Conservation (phyloP, 2,329 filamentous ascomycete species). For the Colletotrichum agaves region DNA sequence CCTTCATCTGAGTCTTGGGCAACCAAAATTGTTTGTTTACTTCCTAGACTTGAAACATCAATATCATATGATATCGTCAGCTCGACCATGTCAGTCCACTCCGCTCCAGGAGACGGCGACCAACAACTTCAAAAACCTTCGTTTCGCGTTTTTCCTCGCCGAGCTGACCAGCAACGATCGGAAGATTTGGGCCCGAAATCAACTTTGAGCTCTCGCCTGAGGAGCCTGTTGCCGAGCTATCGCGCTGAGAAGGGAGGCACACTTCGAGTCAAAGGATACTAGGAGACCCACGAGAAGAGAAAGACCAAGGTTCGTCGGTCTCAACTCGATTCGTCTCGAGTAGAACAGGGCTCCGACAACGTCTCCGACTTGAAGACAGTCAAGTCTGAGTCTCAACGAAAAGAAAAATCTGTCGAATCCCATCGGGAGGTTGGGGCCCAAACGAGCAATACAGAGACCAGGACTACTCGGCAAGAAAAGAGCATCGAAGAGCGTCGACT, state of each 20-base stretch:
- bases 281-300: conserved; percentile 41
- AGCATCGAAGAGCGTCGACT: conserved; percentile 35
- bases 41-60: conserved; percentile 4
- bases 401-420: background rate
- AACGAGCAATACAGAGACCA: background rate
- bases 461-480: background rate
- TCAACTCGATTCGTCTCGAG: conserved; percentile 4
- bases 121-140: conserved; percentile 8
- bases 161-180: background rate
- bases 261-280: conserved; percentile 47
- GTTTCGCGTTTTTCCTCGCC: conserved; percentile 6
- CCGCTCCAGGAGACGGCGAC: background rate
- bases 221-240: conserved; percentile 59
- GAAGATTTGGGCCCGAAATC: background rate
- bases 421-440: background rate
- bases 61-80: background rate
- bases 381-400: conserved; percentile 39
- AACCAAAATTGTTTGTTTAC: conserved; percentile 25
- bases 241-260: conserved; percentile 63
- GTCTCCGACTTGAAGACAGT: conserved; percentile 51
- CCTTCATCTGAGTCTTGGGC: background rate
- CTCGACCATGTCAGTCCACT: conserved; percentile 18
- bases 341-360: conserved; percentile 43
- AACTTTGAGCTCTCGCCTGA: conserved; percentile 55
- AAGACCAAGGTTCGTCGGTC: conserved; percentile 15